These are phyloP conservation scores for Ganoderma sinense DNA, from an alignment of 1,284 basidiomycete species.

Conservation along the genomic window DNA sequence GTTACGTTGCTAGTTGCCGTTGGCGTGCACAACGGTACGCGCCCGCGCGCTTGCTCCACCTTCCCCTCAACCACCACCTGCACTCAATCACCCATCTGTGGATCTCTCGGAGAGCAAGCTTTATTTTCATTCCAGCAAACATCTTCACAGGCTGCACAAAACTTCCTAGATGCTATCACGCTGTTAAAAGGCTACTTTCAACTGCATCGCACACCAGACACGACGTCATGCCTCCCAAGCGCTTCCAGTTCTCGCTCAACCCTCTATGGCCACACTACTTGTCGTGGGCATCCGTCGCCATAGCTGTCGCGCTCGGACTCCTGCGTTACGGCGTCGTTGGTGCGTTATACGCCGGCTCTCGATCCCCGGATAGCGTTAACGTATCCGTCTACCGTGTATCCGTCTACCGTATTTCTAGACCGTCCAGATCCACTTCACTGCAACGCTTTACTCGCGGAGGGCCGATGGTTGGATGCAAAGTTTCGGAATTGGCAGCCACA, in stretches of 20 bases:
- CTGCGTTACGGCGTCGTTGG: conserved; percentile 57
- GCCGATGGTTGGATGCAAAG: conserved; percentile 80
- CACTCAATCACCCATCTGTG: neutral
- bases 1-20: neutral
- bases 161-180: neutral
- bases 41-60: neutral
- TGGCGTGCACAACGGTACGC: neutral
- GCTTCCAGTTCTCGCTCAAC: conserved; percentile 48
- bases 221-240: conserved; percentile 38
- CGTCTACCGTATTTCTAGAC: conserved; percentile 52
- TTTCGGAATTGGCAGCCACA: conserved; percentile 86
- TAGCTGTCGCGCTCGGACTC: conserved; percentile 52
- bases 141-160: neutral
- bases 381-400: neutral
- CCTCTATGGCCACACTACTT: conserved; percentile 63
- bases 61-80: neutral
- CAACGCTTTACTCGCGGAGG: conserved; percentile 69
- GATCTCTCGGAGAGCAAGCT: neutral
- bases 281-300: conserved; percentile 47
- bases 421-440: conserved; percentile 78
- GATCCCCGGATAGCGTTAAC: neutral
- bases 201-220: neutral
- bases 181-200: neutral
- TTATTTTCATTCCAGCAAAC: neutral
- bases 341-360: conserved; percentile 38